Evolutionary conservation across 1,284 basidiomycete species (phyloP), one percentile per base, ranked within the genome.

Genomic region (Stygiomarasmius scandens): DNA sequence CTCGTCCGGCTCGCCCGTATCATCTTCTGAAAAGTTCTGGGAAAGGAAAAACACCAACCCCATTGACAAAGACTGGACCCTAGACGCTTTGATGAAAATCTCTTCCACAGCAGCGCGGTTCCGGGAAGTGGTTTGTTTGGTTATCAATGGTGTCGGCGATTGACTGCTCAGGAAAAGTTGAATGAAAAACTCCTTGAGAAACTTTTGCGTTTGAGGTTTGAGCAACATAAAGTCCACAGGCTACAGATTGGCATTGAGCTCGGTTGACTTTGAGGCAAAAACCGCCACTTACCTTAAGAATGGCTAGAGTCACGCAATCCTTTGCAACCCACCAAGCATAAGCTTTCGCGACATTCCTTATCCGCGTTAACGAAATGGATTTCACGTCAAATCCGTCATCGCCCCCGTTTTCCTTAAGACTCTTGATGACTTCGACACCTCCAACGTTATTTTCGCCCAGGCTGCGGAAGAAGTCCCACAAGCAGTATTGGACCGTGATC

Each of bases 381-480:
- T 83, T 81, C 44, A 78, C 62, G 46, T 82, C 78, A 52, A 82
- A 81, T 6, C 71, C 77, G 16, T 73, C 70, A 25, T 71, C 74
- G n/a, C 64, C 58, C 3, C 64, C 71, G 25, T 78, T 78, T 22
- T 82, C 83, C 60, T 78, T 77, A 34, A 84, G 69, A 58, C 77
- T 84, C 67, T 90, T 91, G 63, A 93, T 78, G 49, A 93, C 78
- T 64, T 90, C 91, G 0, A 82, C 81, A 2, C 95, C 95, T 1
- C 94, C 94, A 29, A 96, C 92, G 41, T 77, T 81, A 16, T 78
- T 84, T 72, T 98, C 93, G 16, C 95, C 95, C 27, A 99, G 77
- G 61, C 94, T 93, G 10, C 96, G 89, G 34, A 99, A 75, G 68
- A 98, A 96, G 71, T 99, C 97, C 97, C 97, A 99, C 6, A 99